Evolutionary conservation across 441 rosid genomes (phyloP), one percentile per base, ranked within the genome.

Genomic region (Erysimum pusillum): DNA sequence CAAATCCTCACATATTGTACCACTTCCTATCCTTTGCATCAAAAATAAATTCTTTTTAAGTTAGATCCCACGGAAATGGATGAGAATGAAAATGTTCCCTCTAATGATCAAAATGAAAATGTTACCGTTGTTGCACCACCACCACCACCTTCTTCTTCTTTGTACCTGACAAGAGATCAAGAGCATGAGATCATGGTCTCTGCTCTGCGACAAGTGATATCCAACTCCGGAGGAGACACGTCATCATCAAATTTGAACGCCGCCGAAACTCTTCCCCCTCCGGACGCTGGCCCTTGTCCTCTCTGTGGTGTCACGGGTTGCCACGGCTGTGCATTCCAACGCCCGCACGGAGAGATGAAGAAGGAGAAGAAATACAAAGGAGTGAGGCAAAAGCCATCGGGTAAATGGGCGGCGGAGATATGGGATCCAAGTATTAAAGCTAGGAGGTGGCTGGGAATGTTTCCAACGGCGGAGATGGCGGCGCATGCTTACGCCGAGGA

Each of bases 361-460:
- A 18, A 39, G n/a, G 63, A 73, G 34, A 53, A 28, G 36, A 73
- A 63, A 28, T 32, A 73, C 63, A 73, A 63, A 73, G 97, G 97
- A 10, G 97, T 92, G 22, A 74, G 97, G 82, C 89, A 84, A 73
- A 86, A 88, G 58, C 97, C 97, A 1, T 92, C 94, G 0, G 97
- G 97, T 17, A 82, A 90, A 77, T 92, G 97, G 97, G 90, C 91
- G 5, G 94, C 96, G 1, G 97, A 92, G 76, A 92, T 92, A 76
- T 90, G 91, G 84, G 94, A 89, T 80, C 89, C 97, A 0, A 85
- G 90, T 15, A 89, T 76, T 32, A 84, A 84, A 10, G 87, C 78
- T 8, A 79, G 89, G 53, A 70, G 74, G 32, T 90, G 96, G 96
- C 80, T 92, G 0, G 96, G 97, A 54, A 88, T 90, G 1, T 92